Percentiles rank a stretch among this genome's conserved stretches.
phyloP scores from a whole-genome alignment of 1,284 basidiomycete genomes.

The Quambalaria eucalypti region DNA sequence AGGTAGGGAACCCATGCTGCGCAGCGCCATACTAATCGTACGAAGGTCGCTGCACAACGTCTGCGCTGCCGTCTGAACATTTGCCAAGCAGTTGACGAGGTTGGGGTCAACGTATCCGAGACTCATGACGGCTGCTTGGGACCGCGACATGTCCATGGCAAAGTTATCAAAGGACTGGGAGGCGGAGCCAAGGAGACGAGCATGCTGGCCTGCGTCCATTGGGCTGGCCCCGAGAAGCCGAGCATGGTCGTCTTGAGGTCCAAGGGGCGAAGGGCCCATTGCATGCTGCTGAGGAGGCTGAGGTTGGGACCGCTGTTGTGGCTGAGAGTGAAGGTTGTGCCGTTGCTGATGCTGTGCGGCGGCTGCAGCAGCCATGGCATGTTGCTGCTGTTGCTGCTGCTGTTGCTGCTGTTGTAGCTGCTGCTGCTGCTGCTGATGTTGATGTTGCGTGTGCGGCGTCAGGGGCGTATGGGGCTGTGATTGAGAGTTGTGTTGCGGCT shows the following conservation, averaged over 20 bases:
- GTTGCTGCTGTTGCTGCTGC: too few relatives aligned
- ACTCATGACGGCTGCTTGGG: background rate
- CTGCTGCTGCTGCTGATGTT: too few relatives aligned
- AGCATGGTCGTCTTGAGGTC: too few relatives aligned
- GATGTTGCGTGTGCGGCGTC: background rate
- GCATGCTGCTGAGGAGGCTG: too few relatives aligned
- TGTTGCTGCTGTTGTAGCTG: too few relatives aligned
- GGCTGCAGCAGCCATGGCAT: too few relatives aligned
- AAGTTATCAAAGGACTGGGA: background rate
- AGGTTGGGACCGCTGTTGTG: background rate
- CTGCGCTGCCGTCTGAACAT: background rate
- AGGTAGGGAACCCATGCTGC: background rate
- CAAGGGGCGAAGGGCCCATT: too few relatives aligned
- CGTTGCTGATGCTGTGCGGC: too few relatives aligned
- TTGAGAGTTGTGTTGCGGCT: background rate
- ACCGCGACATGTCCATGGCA: background rate
- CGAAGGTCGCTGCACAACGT: background rate
- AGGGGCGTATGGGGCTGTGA: background rate
- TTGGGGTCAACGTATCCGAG: background rate
- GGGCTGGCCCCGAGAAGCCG: too few relatives aligned
- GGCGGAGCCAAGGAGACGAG: background rate
- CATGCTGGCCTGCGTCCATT: background rate
- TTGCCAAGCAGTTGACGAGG: background rate
- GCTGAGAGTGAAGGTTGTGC: background rate
- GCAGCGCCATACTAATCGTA: background rate